phyloP scores from a whole-genome alignment of 495 filamentous ascomycete genomes.

The Aspergillus diversus region DNA sequence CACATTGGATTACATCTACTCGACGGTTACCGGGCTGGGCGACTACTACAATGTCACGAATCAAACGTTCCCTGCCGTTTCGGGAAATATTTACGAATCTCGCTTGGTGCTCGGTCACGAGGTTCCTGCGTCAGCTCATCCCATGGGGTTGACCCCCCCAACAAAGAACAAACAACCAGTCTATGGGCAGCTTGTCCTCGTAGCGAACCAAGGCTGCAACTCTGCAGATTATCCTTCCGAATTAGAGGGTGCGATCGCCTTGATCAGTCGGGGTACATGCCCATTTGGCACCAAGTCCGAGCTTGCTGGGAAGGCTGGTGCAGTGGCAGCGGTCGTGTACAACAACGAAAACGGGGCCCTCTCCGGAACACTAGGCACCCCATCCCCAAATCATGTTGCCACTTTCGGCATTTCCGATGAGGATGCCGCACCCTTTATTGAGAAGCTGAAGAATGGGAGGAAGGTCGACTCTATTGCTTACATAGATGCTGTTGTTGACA shows the following conservation, averaged over 20 bases:
- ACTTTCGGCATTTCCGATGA: constrained; percentile 58
- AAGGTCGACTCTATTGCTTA: constrained; percentile 55
- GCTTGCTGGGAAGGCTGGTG: constrained; percentile 59
- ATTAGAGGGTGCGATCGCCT: constrained; percentile 54
- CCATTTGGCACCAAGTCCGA: constrained; percentile 63
- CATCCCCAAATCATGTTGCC: constrained; percentile 56
- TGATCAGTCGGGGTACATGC: constrained; percentile 61
- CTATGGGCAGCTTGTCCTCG: constrained; percentile 24
- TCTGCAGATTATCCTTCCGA: constrained; percentile 49
- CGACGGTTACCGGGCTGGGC: constrained; percentile 48
- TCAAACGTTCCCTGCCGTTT: constrained; percentile 62
- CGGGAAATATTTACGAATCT: constrained; percentile 60
- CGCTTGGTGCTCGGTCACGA: constrained; percentile 57
- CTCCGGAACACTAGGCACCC: constrained; percentile 56
- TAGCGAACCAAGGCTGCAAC: constrained; percentile 57
- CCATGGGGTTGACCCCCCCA: constrained; percentile 64
- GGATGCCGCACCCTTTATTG: constrained; percentile 52
- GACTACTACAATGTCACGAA: constrained; percentile 62
- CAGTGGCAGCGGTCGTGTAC: constrained; percentile 62
- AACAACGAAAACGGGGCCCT: constrained; percentile 55
- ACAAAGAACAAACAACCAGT: constrained; percentile 57
- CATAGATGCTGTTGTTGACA: constrained; percentile 53
- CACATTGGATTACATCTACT: constrained; percentile 64
- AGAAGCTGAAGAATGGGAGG: constrained; percentile 50
- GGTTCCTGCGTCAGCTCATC: constrained; percentile 51